phyloP scores from a whole-genome alignment of 345 rosid genomes.

The Gossypium raimondii region DNA sequence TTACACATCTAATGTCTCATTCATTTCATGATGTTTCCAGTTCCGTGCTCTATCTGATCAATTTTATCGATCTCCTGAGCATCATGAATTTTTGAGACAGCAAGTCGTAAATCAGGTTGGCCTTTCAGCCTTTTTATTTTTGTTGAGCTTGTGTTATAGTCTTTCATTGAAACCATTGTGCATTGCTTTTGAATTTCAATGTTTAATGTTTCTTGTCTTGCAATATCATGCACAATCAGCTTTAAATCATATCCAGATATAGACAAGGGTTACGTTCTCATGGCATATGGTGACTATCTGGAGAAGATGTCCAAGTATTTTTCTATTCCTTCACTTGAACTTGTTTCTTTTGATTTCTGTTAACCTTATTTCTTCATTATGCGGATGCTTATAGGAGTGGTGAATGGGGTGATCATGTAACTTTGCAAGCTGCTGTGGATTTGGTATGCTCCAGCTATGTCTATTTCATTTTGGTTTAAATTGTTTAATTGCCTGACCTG shows the following conservation, averaged over 20 bases:
- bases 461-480: background rate
- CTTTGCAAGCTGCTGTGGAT: constrained; percentile 74
- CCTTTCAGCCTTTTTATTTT: background rate
- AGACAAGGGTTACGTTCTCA: constrained; percentile 34
- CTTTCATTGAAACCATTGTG: background rate
- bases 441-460: constrained; percentile 25
- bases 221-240: constrained; percentile 18
- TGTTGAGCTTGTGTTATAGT: background rate
- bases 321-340: constrained; percentile 6
- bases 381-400: constrained; percentile 37
- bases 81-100: constrained; percentile 55
- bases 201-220: constrained; percentile 2
- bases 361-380: constrained; percentile 3
- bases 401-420: constrained; percentile 78
- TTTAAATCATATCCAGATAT: constrained; percentile 28
- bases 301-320: constrained; percentile 34
- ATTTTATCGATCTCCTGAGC: constrained; percentile 53
- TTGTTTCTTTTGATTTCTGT: background rate
- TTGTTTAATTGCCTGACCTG: background rate
- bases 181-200: background rate
- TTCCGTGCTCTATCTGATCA: constrained; percentile 72
- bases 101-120: constrained; percentile 51
- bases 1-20: constrained; percentile 3
- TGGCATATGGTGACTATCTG: constrained; percentile 31
- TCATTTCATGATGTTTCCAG: constrained; percentile 34